Conservation (phyloP, 148 eudicot species). For the Heliamphora exappendiculata region DNA sequence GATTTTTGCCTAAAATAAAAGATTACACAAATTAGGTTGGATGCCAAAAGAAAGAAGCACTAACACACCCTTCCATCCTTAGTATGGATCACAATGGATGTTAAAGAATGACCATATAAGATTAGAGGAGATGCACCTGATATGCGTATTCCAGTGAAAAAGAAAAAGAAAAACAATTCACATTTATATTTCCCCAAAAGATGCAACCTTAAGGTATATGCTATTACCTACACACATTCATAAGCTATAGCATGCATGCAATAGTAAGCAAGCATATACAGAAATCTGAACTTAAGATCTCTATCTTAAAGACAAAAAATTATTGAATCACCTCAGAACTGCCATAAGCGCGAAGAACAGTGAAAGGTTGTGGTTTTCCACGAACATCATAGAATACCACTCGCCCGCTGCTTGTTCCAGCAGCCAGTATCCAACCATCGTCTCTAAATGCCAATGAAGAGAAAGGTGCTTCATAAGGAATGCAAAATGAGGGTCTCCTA, state of each 20-base stretch:
- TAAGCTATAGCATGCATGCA: background rate
- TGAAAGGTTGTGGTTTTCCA: conserved; percentile 85
- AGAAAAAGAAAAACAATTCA: background rate
- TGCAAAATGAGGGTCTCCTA: conserved; percentile 53
- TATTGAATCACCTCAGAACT: conserved; percentile 63
- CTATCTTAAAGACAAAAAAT: background rate
- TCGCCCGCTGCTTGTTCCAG: conserved; percentile 83
- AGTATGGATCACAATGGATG: background rate
- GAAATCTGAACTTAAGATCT: background rate
- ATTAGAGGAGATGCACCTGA: background rate
- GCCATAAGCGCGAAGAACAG: conserved; percentile 84
- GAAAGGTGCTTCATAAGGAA: conserved; percentile 83
- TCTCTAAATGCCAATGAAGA: conserved; percentile 86
- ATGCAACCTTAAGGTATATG: background rate
- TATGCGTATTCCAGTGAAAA: background rate
- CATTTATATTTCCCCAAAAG: background rate
- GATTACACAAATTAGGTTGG: too few species aligned
- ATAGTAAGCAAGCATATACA: background rate
- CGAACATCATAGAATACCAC: conserved; percentile 93
- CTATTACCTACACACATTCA: background rate
- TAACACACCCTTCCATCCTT: too few species aligned
- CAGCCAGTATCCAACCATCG: conserved; percentile 85
- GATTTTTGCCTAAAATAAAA: background rate
- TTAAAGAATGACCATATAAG: background rate
- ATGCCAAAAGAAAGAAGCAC: background rate